Evolutionary conservation across 2,329 filamentous ascomycete genomes (phyloP), one percentile per base, ranked within the genome.

Genomic region (Penicillium aurantiogriseum): DNA sequence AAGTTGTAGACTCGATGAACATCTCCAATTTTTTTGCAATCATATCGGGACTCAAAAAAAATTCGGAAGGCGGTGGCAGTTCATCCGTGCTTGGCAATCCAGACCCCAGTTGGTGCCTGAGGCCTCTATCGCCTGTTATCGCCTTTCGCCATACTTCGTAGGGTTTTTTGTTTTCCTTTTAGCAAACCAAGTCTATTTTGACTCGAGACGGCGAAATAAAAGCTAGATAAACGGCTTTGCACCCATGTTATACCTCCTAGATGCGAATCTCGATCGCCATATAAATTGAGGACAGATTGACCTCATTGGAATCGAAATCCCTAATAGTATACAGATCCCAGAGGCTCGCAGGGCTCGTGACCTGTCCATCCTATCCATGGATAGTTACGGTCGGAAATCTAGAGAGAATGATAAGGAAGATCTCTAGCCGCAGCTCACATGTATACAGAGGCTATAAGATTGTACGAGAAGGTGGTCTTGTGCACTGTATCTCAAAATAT

Each of bases 61-160:
- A 71, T 69, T 66, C 64, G 68, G 69, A 74, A 74, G 68, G 71
- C 73, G 73, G 73, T 73, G 67, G 65, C 61, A 51, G 54, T 72
- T 71, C 66, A 60, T 60, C 68, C 62, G 59, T 63, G 57, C 63
- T 71, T 71, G 68, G 66, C 67, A 58, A 58, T 45, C 61, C 45
- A 57, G 49, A 60, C 54, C 60, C 54, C 39, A 49, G 48, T 58
- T 51, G 29, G 0, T 23, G 59, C 61, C 62, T 69, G 40, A 67
- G 64, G 61, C 60, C 19, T 35, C 1, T 19, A 51, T 42, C 23
- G 7, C 23, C 39, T 10, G n/a, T 19, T 19, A 39, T 39, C n/a
- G 11, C 31, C 31, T 33, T 33, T 33, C 11, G 11, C 15, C 5
- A 48, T 48, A 35, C 13, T 15, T 5, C 7, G 15, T 33, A 5